Base-by-base conservation (phyloP, 176 grass and related monocot species). In the Avena sativa region DNA sequence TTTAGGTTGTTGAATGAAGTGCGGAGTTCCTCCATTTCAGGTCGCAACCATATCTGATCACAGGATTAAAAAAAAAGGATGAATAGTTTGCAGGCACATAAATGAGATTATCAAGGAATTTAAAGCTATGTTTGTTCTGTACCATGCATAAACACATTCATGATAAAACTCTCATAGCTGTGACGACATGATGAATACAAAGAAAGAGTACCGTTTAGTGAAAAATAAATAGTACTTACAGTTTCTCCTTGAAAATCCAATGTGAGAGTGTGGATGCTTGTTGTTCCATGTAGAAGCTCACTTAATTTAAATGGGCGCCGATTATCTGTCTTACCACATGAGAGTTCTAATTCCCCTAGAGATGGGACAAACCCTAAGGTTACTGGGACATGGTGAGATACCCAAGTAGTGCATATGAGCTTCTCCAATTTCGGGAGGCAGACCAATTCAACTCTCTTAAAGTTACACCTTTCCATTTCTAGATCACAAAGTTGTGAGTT, bases 181-280 rank as follows among this genome's bases (percentile, higher is more conserved):
- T 59, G 19, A n/a, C 9, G 20, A 9, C 19, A 59, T 9, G 20
- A 20, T 59, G 57, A 59, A 59, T 9, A 59, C 56, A n/a, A 59
- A 13, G 3, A 52, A 14, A 52, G 46, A 40, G 8, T 47, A 47
- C 46, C 2, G 10, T 47, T 47, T 47, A 47, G 46, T 8, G 46
- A 10, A 47, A 47, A 47, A 47, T 10, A 47, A 47, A 47, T 47
- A 9, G 46, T 26, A 30, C 32, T 58, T 83, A 67, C 79, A 14
- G 70, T 84, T 20, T 74, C 82, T 76, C 44, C 83, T 36, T 65
- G 17, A 23, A 85, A 85, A 50, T 85, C 71, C 58, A 85, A 49
- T 8, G 16, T 63, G 9, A 83, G 26, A 62, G 40, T 76, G 8
- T 76, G 71, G 28, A 63, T 63, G 2, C 19, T 12, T 23, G 57